Conservation (phyloP, 2,329 filamentous ascomycete species). For the Hypoxylon sp. region DNA sequence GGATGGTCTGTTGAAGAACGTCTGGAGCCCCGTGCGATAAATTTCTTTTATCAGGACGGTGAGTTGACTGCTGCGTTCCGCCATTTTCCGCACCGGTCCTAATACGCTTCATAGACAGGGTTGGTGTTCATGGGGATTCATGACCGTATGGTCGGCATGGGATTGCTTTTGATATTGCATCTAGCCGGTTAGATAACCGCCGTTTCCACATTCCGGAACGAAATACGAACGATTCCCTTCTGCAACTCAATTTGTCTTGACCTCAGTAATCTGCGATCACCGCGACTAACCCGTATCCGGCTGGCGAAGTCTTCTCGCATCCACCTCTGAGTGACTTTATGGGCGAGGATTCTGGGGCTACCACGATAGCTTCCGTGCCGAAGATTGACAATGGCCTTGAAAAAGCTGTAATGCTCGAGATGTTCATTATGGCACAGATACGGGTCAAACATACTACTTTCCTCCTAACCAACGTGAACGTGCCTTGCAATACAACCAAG, state of each 20-base stretch:
- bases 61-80: conserved; percentile 12
- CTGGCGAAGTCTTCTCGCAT: conserved; percentile 70
- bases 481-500: conserved; percentile 6
- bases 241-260: conserved; percentile 29
- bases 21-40: conserved; percentile 86
- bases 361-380: conserved; percentile 71
- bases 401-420: conserved; percentile 73
- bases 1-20: conserved; percentile 96
- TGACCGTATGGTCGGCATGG: conserved; percentile 51
- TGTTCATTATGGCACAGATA: conserved; percentile 75
- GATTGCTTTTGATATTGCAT: conserved; percentile 53
- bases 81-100: conserved; percentile 3
- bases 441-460: conserved; percentile 68
- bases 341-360: conserved; percentile 70
- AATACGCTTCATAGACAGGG: conserved; percentile 41
- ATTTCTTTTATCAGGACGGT: conserved; percentile 46
- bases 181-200: conserved; percentile 52
- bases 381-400: conserved; percentile 70
- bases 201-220: conserved; percentile 43
- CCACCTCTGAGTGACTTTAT: conserved; percentile 58
- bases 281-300: conserved; percentile 56
- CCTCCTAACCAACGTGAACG: neutral
- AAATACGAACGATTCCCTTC: conserved; percentile 50
- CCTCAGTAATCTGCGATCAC: conserved; percentile 35
- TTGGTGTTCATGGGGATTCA: conserved; percentile 54